A percentile compares a stretch with the other conserved stretches of the same genome.
phyloP scores from a whole-genome alignment of 1,284 basidiomycete species.

The Sanghuangporus sanghuang region DNA sequence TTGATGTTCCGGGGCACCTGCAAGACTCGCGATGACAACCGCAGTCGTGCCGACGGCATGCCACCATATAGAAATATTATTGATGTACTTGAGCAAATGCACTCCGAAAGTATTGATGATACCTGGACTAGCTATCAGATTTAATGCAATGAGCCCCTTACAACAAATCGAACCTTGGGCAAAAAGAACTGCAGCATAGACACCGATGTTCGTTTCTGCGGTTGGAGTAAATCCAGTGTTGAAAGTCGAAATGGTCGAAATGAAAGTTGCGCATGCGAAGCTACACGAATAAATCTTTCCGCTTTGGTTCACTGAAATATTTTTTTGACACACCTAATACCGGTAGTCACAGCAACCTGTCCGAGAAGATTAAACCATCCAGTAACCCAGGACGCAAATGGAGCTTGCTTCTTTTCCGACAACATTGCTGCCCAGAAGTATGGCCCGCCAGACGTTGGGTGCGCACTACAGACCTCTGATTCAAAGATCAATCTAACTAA shows the following conservation, averaged over 20 bases:
- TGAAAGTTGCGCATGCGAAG: conserved; percentile 65
- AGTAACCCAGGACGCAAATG: conserved; percentile 65
- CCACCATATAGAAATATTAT: conserved; percentile 70
- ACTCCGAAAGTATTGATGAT: conserved; percentile 73
- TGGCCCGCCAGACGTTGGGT: conserved; percentile 70
- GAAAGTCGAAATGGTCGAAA: conserved; percentile 58
- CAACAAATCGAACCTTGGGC: conserved; percentile 39
- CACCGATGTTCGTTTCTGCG: conserved; percentile 57
- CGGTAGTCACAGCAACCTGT: conserved; percentile 73
- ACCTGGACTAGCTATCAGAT: conserved; percentile 25
- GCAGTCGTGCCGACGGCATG: conserved; percentile 66
- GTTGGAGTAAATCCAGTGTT: conserved; percentile 53
- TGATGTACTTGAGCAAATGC: conserved; percentile 55
- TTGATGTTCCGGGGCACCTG: conserved; percentile 65
- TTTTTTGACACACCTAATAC: conserved; percentile 45
- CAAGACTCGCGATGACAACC: conserved; percentile 61
- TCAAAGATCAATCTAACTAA: not conserved
- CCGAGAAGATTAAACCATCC: conserved; percentile 75
- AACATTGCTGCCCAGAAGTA: conserved; percentile 77
- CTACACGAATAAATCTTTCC: conserved; percentile 28
- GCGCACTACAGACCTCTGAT: conserved; percentile 63
- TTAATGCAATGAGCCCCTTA: not conserved
- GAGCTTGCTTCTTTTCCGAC: conserved; percentile 46
- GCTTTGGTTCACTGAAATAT: not conserved
- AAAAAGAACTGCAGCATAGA: conserved; percentile 66